Evolutionary conservation across 768 basidiomycete genomes (phyloP).

Genomic region (Lactifluus echinatus): DNA sequence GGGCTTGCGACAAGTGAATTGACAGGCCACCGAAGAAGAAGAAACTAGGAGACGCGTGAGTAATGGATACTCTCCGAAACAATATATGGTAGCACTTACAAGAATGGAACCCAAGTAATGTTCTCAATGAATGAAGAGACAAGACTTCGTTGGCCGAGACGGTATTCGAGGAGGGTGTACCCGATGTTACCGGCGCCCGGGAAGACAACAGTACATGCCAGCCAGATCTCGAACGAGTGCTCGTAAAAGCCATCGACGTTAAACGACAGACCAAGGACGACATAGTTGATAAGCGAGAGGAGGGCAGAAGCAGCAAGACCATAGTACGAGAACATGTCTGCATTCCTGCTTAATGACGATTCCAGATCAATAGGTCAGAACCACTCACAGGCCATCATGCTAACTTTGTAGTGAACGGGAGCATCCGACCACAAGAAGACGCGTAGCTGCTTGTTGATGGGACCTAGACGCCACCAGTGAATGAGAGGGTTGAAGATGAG

Average conservation of each 20-base stretch:
- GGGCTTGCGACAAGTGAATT: constrained; percentile 44
- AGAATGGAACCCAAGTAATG: constrained; percentile 61
- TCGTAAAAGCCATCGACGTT: constrained; percentile 62
- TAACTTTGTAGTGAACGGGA: constrained; percentile 77
- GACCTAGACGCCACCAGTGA: constrained; percentile 70
- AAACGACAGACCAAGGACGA: constrained; percentile 53
- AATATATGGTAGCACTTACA: constrained; percentile 40
- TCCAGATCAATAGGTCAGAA: no score
- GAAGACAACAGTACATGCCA: constrained; percentile 64
- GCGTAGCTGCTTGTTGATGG: constrained; percentile 75
- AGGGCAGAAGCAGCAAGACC: constrained; percentile 56
- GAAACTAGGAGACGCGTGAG: constrained; percentile 27
- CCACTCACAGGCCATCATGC: constrained; percentile 61
- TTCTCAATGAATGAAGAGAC: constrained; percentile 48
- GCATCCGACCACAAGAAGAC: constrained; percentile 68
- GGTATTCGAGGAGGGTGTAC: constrained; percentile 61
- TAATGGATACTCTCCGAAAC: neutral
- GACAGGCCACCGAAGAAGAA: constrained; percentile 53
- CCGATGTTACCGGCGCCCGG: constrained; percentile 61
- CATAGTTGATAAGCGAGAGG: constrained; percentile 61
- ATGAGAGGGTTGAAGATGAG: constrained; percentile 80
- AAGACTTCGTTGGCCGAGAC: constrained; percentile 48
- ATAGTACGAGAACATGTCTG: constrained; percentile 44
- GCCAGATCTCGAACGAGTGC: constrained; percentile 65
- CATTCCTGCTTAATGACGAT: neutral